phyloP scores from a whole-genome alignment of 1,284 basidiomycete genomes.

The Apiotrichum siamense region DNA sequence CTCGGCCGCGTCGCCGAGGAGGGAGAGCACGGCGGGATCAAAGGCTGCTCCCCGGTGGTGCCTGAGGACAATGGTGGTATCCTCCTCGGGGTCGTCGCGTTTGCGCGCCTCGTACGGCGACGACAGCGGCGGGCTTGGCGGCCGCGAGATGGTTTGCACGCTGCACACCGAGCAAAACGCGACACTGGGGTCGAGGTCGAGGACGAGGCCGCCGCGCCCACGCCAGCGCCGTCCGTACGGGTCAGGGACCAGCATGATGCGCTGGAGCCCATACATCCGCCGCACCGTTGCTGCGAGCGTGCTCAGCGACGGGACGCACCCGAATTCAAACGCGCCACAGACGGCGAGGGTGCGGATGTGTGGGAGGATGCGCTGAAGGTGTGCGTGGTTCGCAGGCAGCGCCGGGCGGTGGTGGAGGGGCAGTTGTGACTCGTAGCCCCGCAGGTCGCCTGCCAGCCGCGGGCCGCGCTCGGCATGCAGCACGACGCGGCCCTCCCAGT shows the following conservation, averaged over 20 bases:
- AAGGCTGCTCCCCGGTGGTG: background rate
- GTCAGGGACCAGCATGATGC: background rate
- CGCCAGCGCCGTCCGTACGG: background rate
- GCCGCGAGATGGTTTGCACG: background rate
- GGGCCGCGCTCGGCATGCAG: background rate
- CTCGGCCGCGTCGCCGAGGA: background rate
- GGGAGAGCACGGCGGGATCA: background rate
- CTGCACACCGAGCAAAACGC: background rate
- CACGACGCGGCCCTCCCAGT: background rate
- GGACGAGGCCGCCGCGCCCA: background rate
- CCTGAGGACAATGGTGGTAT: background rate
- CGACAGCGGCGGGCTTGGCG: background rate
- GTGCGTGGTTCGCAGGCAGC: background rate
- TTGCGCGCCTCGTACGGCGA: background rate
- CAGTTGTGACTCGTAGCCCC: too few relatives aligned
- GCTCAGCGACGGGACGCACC: background rate
- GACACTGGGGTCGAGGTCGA: background rate
- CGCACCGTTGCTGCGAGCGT: background rate
- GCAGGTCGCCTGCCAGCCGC: background rate
- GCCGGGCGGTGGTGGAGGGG: too few relatives aligned
- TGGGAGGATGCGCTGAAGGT: background rate
- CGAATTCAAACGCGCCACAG: background rate
- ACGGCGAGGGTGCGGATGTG: background rate
- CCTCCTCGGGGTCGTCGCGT: background rate
- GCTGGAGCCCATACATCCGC: background rate